These are phyloP conservation scores for Cladobotryum protrusum DNA, from an alignment of 2,329 filamentous ascomycete genomes.

Conservation along the genomic window DNA sequence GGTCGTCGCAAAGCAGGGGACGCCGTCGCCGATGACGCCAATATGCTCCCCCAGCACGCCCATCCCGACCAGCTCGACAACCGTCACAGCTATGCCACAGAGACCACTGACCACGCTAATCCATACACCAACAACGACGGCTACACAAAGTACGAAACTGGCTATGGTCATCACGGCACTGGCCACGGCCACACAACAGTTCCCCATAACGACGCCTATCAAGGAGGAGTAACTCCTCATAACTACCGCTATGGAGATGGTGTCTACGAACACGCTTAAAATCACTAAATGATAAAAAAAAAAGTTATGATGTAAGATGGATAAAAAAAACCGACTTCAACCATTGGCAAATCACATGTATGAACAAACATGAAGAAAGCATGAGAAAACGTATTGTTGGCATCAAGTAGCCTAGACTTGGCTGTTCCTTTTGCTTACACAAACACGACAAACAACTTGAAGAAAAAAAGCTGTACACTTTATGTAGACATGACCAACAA, in stretches of 20 bases:
- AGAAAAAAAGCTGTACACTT: too few species aligned
- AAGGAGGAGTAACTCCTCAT: conserved; percentile 9
- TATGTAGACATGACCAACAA: too few species aligned
- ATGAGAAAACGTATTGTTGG: too few species aligned
- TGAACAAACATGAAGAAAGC: too few species aligned
- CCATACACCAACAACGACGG: conserved; percentile 23
- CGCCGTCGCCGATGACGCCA: conserved; percentile 20
- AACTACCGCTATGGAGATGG: conserved; percentile 34
- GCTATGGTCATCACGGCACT: conserved; percentile 16
- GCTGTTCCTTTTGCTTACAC: too few species aligned
- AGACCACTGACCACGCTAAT: conserved; percentile 24
- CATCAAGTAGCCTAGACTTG: too few species aligned
- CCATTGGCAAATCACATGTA: too few species aligned
- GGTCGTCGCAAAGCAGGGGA: conserved; percentile 22
- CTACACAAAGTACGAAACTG: conserved; percentile 23
- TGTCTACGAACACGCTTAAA: conserved; percentile 26
- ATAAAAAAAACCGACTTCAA: too few species aligned
- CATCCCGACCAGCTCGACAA: conserved; percentile 33
- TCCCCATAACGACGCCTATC: conserved; percentile 8
- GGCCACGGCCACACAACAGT: not conserved
- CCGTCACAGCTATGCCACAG: conserved; percentile 38
- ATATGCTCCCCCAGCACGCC: conserved; percentile 34
- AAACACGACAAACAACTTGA: too few species aligned
- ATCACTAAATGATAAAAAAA: not conserved
- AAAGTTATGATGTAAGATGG: not conserved